A percentile compares a stretch with the other conserved stretches of the same genome.
Conservation (phyloP, 129 eudicot genomes). For the Helianthus tuberosus region DNA sequence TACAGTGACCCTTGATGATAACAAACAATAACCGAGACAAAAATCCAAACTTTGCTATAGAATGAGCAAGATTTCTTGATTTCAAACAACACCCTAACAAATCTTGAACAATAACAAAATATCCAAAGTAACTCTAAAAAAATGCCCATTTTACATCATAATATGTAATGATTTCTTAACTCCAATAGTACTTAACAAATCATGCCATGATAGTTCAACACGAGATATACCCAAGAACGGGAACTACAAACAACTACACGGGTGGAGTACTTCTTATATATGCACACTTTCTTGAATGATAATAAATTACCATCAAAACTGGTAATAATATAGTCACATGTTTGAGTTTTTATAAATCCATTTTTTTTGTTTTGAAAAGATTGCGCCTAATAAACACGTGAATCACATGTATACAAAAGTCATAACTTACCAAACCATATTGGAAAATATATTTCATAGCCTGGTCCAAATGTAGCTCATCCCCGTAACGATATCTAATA, state of each 20-base stretch:
- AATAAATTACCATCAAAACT: too few relatives aligned
- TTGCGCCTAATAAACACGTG: too few relatives aligned
- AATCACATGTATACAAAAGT: too few relatives aligned
- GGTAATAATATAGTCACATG: too few relatives aligned
- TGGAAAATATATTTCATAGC: too few relatives aligned
- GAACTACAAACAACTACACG: background rate
- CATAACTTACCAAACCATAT: too few relatives aligned
- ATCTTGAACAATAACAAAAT: background rate
- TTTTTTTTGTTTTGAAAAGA: too few relatives aligned
- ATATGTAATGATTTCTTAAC: slow-evolving; percentile 19
- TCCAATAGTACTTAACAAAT: background rate
- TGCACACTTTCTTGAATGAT: too few relatives aligned
- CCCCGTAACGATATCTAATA: too few relatives aligned
- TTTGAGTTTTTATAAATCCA: too few relatives aligned
- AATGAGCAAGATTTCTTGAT: slow-evolving; percentile 15
- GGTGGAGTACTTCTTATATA: too few relatives aligned
- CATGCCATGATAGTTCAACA: slow-evolving; percentile 1
- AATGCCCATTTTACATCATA: slow-evolving; percentile 1
- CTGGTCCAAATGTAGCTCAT: too few relatives aligned
- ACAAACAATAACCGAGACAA: background rate
- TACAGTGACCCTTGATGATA: background rate
- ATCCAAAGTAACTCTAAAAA: slow-evolving; percentile 4
- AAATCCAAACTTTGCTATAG: background rate
- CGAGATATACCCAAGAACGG: background rate
- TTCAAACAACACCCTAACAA: slow-evolving; percentile 17